Evolutionary conservation across 2,329 filamentous ascomycete species (phyloP).

Genomic region (Fusarium hostae): DNA sequence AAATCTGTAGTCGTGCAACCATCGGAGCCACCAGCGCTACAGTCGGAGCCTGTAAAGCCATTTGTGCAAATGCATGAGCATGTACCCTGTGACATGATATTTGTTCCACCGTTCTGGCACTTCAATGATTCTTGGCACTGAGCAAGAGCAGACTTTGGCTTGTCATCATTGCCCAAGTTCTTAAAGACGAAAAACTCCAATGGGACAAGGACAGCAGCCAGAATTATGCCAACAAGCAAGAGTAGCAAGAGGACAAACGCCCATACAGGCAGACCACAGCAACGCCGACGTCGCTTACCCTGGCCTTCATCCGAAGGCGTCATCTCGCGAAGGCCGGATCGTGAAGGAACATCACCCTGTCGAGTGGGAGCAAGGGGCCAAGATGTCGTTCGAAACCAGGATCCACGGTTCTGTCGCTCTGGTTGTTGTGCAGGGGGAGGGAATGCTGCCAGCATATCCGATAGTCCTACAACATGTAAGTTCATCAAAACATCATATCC

Average conservation of each 20-base stretch:
- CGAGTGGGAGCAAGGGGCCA: constrained; percentile 60
- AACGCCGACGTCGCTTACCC: constrained; percentile 65
- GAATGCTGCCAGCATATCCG: constrained; percentile 74
- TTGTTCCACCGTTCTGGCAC: constrained; percentile 85
- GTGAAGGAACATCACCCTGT: constrained; percentile 34
- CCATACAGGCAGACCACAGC: constrained; percentile 87
- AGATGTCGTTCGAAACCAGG: constrained; percentile 56
- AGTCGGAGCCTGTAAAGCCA: constrained; percentile 77
- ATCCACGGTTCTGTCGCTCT: constrained; percentile 58
- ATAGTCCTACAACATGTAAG: constrained; percentile 64
- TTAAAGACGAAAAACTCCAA: constrained; percentile 71
- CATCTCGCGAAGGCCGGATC: constrained; percentile 34
- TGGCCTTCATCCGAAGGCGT: constrained; percentile 40
- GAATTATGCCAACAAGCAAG: constrained; percentile 76
- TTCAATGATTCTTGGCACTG: constrained; percentile 70
- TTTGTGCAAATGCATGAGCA: constrained; percentile 92
- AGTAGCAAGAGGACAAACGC: constrained; percentile 75
- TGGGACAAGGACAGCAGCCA: constrained; percentile 85
- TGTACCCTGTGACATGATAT: constrained; percentile 71
- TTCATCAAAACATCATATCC: constrained; percentile 52
- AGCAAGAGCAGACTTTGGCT: constrained; percentile 53
- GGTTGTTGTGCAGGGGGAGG: constrained; percentile 67
- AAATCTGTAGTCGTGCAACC: constrained; percentile 65
- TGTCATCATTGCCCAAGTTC: constrained; percentile 53
- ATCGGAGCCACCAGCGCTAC: constrained; percentile 57